Conservation (phyloP, 495 filamentous ascomycete genomes). For the Oidiodendron maius region DNA sequence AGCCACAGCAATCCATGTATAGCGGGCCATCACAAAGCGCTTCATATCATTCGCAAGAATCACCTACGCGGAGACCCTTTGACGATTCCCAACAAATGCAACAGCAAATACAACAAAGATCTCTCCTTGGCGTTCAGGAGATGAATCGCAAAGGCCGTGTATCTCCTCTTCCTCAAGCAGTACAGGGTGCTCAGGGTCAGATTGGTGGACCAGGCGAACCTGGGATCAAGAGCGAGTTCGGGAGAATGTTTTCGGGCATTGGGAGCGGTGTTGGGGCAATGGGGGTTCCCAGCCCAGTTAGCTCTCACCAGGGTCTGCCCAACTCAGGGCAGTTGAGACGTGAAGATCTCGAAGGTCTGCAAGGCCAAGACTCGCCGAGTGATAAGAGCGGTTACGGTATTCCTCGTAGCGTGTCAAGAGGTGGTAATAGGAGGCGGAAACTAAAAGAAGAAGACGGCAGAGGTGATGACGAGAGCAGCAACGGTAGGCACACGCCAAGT, state of each 20-base stretch:
- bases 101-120: slow-evolving; percentile 32
- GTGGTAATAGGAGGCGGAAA: slow-evolving; percentile 52
- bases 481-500: slow-evolving; percentile 46
- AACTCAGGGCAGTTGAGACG: slow-evolving; percentile 31
- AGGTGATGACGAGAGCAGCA: slow-evolving; percentile 53
- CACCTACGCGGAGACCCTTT: slow-evolving; percentile 41
- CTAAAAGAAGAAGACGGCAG: slow-evolving; percentile 54
- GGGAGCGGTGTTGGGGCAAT: slow-evolving; percentile 73
- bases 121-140: slow-evolving; percentile 53
- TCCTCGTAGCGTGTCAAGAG: slow-evolving; percentile 41
- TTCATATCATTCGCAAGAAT: slow-evolving; percentile 39
- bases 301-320: slow-evolving; percentile 30
- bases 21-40: slow-evolving; percentile 13
- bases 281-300: slow-evolving; percentile 25
- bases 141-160: slow-evolving; percentile 58
- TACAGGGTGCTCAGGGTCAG: slow-evolving; percentile 83
- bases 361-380: slow-evolving; percentile 25
- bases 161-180: slow-evolving; percentile 84
- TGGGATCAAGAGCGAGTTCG: slow-evolving; percentile 85
- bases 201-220: slow-evolving; percentile 69
- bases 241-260: slow-evolving; percentile 85
- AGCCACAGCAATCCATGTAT: slow-evolving; percentile 11
- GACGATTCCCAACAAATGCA: slow-evolving; percentile 52
- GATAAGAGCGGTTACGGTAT: slow-evolving; percentile 34
- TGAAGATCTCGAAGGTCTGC: slow-evolving; percentile 37